These are phyloP conservation scores for Eucalyptus rudis DNA, from an alignment of 345 rosid species.

Conservation along the genomic window DNA sequence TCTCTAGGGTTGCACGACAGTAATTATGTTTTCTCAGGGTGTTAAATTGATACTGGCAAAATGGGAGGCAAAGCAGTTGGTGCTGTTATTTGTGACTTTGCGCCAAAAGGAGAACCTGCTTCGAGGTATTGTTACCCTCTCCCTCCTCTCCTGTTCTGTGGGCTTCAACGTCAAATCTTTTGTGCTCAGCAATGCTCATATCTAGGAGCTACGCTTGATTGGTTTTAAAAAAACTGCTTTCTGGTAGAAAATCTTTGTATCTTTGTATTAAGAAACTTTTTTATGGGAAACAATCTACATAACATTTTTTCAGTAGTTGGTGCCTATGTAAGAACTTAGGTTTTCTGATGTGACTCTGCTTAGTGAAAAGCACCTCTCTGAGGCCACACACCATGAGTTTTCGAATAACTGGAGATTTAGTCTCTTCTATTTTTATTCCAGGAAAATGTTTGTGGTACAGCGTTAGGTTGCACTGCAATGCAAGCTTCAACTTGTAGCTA, in stretches of 20 bases:
- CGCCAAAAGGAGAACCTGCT: not conserved
- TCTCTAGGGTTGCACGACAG: constrained; percentile 8
- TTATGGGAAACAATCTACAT: not conserved
- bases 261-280: not conserved
- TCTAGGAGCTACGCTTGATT: not conserved
- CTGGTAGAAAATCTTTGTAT: not conserved
- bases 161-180: not conserved
- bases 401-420: not conserved
- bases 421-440: not conserved
- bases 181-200: not conserved
- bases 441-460: not conserved
- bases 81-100: not conserved
- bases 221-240: not conserved
- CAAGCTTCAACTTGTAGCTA: not conserved
- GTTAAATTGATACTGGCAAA: not conserved
- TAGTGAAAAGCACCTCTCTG: not conserved
- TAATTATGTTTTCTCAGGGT: not conserved
- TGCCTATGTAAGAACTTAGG: not conserved
- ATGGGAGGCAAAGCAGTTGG: not conserved
- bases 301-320: not conserved
- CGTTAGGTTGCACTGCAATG: not conserved
- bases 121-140: not conserved
- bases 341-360: not conserved
- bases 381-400: not conserved
- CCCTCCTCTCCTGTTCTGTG: not conserved